These are phyloP conservation scores for Castanospermum australe DNA, from an alignment of 306 rosid species.

Conservation along the genomic window DNA sequence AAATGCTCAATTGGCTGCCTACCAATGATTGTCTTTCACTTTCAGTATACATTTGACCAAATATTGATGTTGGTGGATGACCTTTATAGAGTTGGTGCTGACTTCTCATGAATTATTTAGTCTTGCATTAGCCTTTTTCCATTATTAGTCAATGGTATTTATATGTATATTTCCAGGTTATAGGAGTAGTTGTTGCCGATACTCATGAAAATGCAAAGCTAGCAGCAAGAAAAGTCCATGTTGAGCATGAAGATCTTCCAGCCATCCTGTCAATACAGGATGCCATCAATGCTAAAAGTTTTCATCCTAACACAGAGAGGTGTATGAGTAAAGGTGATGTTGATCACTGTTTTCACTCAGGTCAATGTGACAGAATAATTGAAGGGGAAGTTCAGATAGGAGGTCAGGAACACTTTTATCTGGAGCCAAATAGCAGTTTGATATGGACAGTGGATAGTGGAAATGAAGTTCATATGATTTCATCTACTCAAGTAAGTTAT, in stretches of 20 bases:
- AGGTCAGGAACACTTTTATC: conserved; percentile 97
- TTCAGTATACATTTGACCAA: not conserved
- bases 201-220: conserved; percentile 92
- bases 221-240: conserved; percentile 67
- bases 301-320: conserved; percentile 73
- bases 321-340: conserved; percentile 76
- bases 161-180: conserved; percentile 52
- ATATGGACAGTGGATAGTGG: conserved; percentile 93
- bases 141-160: conserved; percentile 6
- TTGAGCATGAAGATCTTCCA: conserved; percentile 85
- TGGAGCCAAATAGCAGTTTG: conserved; percentile 83
- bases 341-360: conserved; percentile 74
- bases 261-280: conserved; percentile 82
- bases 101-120: conserved; percentile 14
- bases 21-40: not conserved
- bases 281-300: conserved; percentile 76
- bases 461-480: conserved; percentile 93
- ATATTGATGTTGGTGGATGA: conserved; percentile 6
- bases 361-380: conserved; percentile 73
- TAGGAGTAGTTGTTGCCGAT: conserved; percentile 93
- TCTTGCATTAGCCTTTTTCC: conserved; percentile 20
- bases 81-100: conserved; percentile 4
- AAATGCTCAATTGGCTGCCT: not conserved
- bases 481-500: conserved; percentile 87
- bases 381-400: conserved; percentile 91